Evolutionary conservation across 805 yeast species (phyloP), one percentile per base, ranked within the genome.

Genomic region (Debaryomyces maramus): DNA sequence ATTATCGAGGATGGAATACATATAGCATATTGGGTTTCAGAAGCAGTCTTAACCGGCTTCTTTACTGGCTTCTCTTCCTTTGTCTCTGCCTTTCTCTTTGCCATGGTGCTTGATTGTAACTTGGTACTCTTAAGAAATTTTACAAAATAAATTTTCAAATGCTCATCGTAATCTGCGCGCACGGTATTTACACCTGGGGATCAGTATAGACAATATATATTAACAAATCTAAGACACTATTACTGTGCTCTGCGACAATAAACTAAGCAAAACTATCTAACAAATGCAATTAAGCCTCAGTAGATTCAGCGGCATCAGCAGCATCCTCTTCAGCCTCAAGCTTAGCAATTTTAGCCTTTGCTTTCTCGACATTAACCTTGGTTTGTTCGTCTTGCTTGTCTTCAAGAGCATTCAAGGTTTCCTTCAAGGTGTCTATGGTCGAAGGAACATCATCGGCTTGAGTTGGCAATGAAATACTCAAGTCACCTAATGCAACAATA

Each of bases 301-400:
- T 24, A 15, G 36, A 32, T 33, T 44, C 44, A 34, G 36, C 42
- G 29, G 34, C 48, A 10, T 32, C 39, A 18, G 44, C 38, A 14
- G 43, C 54, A 28, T 50, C 61, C 31, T 56, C 78, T 36, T 67
- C 71, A 38, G 75, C 76, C 56, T 83, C 83, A 45, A 87, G 65
- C 58, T 82, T 75, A 46, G 83, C 84, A 49, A 88, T 77, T 63
- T 84, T 84, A 41, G 81, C 83, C 69, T 88, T 81, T 36, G 93
- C 96, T 48, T 75, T 75, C 54, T 77, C 86, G 49, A 85, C 73
- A 62, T 85, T 84, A 63, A 78, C 77, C 60, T 81, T 77, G 44
- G 97, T 88, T 57, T 82, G 86, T 41, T 81, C 86, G 44, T 83
- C 90, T 71, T 88, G 95, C 66, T 81, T 81, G 36, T 74, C 72